Evolutionary conservation across 345 rosid genomes (phyloP), one percentile per base, ranked within the genome.

Genomic region (Excoecaria cochinchinensis): DNA sequence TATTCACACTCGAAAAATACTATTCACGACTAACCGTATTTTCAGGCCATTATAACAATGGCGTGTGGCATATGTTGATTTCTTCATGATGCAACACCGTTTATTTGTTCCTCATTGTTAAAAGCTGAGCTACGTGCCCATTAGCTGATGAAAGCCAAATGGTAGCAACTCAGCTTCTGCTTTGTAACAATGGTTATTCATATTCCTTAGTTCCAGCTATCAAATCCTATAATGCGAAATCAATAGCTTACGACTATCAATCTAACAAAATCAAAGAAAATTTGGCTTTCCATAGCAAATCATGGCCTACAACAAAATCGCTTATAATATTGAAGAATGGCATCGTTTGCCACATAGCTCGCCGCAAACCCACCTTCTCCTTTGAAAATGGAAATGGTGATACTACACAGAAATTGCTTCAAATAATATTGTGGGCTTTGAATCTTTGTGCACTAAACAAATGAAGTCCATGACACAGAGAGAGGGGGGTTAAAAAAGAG

Each of bases 361-460:
- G 92, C 68, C 89, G 92, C 67, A 84, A 85, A 81, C 78, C 81
- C 31, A 73, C 77, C 62, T 82, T 58, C 16, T 67, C 82, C 7
- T 22, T 78, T 52, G 89, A 83, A 16, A 77, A 55, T 11, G 85
- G 75, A 38, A 75, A 79, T 75, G 31, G 48, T 5, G 86, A 77
- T 31, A 72, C 15, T 48, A 16, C 22, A 0, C 81, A 78, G 81
- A 79, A 85, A 70, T 78, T 82, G 59, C 56, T 86, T 77, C 88
- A 89, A 72, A 62, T 69, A n/a, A 72, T 79, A 25, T 82, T 93
- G 51, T 91, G 98, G 97, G 78, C 74, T 47, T 82, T 90, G n/a
- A n/a, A n/a, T n/a, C n/a, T n/a, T n/a, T n/a, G n/a, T n/a, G n/a
- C n/a, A n/a, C n/a, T n/a, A n/a, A n/a, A n/a, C n/a, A n/a, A n/a